Conservation (phyloP, 2,329 filamentous ascomycete species). For the Didymella sp. region DNA sequence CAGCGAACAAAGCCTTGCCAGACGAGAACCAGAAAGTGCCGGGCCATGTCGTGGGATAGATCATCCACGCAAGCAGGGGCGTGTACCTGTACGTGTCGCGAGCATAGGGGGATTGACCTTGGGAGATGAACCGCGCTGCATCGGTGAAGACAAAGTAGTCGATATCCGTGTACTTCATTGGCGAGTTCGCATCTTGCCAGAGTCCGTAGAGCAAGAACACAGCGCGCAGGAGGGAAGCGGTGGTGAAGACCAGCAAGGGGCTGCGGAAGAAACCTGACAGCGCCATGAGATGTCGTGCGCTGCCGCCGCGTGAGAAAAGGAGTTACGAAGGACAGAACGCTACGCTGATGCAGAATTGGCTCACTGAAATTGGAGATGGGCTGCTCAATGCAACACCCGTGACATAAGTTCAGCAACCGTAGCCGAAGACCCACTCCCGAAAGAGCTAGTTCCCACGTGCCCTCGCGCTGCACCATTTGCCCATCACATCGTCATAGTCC, state of each 20-base stretch:
- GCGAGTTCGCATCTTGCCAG: conserved; percentile 89
- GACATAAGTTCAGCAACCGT: conserved; percentile 3
- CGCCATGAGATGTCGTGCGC: conserved; percentile 25
- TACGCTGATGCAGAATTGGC: background rate
- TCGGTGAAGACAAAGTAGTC: conserved; percentile 99
- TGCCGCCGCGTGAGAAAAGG: background rate
- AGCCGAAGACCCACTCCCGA: conserved; percentile 30
- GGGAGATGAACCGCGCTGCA: conserved; percentile 77
- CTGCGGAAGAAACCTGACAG: conserved; percentile 45
- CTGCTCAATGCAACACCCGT: background rate
- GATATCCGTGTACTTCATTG: conserved; percentile 98
- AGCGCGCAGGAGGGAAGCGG: conserved; percentile 69
- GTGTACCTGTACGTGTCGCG: conserved; percentile 98
- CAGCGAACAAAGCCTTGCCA: conserved; percentile 86
- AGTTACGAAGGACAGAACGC: background rate
- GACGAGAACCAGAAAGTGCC: conserved; percentile 73
- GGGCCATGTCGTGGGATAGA: conserved; percentile 77
- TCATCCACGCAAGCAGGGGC: conserved; percentile 87
- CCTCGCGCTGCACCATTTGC: conserved; percentile 33
- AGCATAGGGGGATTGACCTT: conserved; percentile 77
- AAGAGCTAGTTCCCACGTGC: conserved; percentile 32
- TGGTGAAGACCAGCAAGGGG: conserved; percentile 50
- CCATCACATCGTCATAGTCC: conserved; percentile 19
- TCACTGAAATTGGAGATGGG: conserved; percentile 1
- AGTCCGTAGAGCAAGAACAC: conserved; percentile 84